A percentile compares a stretch with the other conserved stretches of the same genome.
phyloP scores from a whole-genome alignment of 164 flowering plant genomes.

The Kalanchoe fedtschenkoi region DNA sequence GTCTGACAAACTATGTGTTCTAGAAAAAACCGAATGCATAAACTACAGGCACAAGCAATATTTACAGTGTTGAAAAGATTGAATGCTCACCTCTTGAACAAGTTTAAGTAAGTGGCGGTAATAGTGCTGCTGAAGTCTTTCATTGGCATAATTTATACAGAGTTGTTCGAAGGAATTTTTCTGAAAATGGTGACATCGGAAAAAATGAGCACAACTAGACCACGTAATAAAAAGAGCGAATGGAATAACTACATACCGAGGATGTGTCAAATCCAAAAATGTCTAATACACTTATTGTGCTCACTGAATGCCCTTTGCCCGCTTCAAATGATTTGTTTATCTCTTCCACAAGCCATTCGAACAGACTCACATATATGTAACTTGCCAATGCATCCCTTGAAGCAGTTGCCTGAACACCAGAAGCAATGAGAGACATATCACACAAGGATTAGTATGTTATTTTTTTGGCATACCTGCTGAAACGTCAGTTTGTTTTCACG shows the following conservation, averaged over 20 bases:
- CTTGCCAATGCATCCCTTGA: constrained; percentile 81
- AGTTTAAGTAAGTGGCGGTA: constrained; percentile 80
- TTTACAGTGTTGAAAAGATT: neutral
- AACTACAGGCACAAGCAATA: neutral
- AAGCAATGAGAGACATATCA: neutral
- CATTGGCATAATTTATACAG: constrained; percentile 90
- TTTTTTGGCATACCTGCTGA: constrained; percentile 46
- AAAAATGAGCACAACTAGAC: neutral
- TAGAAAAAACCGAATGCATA: too few species aligned
- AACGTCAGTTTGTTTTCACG: constrained; percentile 55
- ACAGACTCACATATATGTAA: constrained; percentile 71
- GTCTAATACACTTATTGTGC: constrained; percentile 80
- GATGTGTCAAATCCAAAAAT: constrained; percentile 90
- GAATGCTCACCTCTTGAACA: constrained; percentile 74
- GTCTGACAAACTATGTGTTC: too few species aligned
- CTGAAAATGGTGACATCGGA: constrained; percentile 29
- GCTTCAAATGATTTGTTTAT: constrained; percentile 64
- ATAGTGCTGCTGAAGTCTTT: constrained; percentile 89
- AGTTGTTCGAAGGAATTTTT: constrained; percentile 93
- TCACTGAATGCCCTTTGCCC: constrained; percentile 37
- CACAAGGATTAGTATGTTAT: neutral
- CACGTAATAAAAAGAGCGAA: neutral
- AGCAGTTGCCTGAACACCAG: constrained; percentile 57
- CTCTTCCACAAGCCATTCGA: constrained; percentile 81
- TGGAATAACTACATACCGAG: constrained; percentile 29